Evolutionary conservation across 371 early-diverging fungal species (phyloP), one percentile per base, ranked within the genome.

Genomic region (Mucor circinelloides): DNA sequence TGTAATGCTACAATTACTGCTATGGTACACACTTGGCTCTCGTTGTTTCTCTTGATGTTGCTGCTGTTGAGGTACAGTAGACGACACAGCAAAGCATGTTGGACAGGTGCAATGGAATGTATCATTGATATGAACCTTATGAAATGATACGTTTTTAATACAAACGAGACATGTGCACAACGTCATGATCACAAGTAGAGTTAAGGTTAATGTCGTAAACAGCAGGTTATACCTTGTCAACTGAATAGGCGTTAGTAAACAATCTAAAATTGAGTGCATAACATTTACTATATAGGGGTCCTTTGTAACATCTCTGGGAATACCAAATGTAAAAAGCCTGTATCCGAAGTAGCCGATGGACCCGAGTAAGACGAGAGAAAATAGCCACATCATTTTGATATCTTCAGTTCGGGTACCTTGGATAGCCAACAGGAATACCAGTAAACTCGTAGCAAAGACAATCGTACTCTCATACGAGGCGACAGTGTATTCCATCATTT

Each of bases 271-370:
- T 25, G 50, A 25, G 12, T 13, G 4, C 0, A 21, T 31, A 34
- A 38, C 17, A 65, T 58, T 63, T 73, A 76, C 77, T 56, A 54
- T 40, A 56, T 67, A 77, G 1, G 69, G 71, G 65, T 77, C 74
- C 15, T 27, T 28, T 34, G 61, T 28, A 13, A 46, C 8, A 1
- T 30, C 31, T 40, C 54, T 28, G 8, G 69, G 55, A 23, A 71
- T 55, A 6, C 62, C 68, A 56, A 77, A 74, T 9, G 66, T 63
- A 58, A 62, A 69, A 0, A 69, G 54, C 9, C 77, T 58, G 38
- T 69, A 74, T 3, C 50, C 70, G 48, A 77, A 64, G 34, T 77
- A 77, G 17, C 66, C 72, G 19, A 71, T 52, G 5, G 63, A 67
- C 23, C 52, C 32, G 15, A 67, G 15, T 5, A 48, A 12, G 15